Conservation (phyloP, 2,329 filamentous ascomycete species). For the Myrmaecium sp. region DNA sequence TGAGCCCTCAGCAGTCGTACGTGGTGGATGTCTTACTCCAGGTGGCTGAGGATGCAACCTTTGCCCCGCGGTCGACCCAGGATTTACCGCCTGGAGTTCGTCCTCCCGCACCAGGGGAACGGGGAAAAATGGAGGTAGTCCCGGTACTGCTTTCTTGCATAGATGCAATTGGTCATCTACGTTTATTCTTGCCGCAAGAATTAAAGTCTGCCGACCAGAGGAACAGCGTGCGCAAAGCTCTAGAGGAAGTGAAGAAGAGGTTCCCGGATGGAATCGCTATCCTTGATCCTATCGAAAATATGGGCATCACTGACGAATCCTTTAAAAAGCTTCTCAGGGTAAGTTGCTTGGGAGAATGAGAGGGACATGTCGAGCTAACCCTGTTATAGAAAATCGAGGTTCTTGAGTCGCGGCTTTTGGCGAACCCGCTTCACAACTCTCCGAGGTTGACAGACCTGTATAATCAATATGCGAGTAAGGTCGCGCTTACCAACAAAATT, state of each 20-base stretch:
- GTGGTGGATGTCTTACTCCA: constrained; percentile 67
- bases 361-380: too few relatives aligned
- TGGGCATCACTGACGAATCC: constrained; percentile 79
- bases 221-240: constrained; percentile 46
- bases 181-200: constrained; percentile 69
- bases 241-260: constrained; percentile 66
- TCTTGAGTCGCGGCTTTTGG: constrained; percentile 72
- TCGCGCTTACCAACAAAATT: constrained; percentile 58
- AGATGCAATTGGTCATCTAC: constrained; percentile 66
- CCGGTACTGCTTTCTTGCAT: constrained; percentile 77
- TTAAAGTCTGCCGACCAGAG: constrained; percentile 50
- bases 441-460: constrained; percentile 71
- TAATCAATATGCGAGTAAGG: constrained; percentile 71
- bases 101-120: constrained; percentile 45
- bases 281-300: constrained; percentile 87
- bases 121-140: constrained; percentile 61
- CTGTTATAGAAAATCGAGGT: constrained; percentile 73
- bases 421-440: constrained; percentile 84
- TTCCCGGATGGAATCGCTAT: constrained; percentile 86
- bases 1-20: constrained; percentile 58
- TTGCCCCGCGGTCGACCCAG: constrained; percentile 42
- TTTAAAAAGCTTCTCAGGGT: constrained; percentile 77
- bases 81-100: constrained; percentile 48
- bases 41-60: constrained; percentile 36
- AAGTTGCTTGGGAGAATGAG: constrained; percentile 11